Percentiles rank a stretch among this genome's conserved stretches.
phyloP scores from a whole-genome alignment of 2,329 filamentous ascomycete species.

The Neodidymelliopsis sp. region DNA sequence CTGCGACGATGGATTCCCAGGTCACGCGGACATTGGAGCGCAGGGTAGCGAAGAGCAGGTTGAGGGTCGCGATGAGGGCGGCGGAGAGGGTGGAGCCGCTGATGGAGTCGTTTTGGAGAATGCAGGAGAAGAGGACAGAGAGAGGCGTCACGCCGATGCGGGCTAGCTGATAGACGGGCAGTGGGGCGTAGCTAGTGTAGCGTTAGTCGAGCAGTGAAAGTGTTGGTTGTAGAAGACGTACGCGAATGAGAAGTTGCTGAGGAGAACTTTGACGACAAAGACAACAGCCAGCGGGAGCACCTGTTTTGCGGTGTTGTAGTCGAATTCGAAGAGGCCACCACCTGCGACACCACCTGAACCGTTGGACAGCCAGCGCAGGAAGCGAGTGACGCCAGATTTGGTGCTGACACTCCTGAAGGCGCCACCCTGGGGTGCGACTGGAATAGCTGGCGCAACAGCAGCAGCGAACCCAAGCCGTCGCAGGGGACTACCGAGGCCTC shows the following conservation, averaged over 20 bases:
- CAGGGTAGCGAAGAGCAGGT: conserved; percentile 58
- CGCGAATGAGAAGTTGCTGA: conserved; percentile 64
- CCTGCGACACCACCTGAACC: conserved; percentile 60
- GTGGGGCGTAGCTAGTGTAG: conserved; percentile 56
- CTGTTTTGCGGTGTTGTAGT: conserved; percentile 55
- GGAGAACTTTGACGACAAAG: conserved; percentile 59
- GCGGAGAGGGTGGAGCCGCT: conserved; percentile 59
- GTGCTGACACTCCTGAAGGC: conserved; percentile 36
- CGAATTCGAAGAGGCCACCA: conserved; percentile 63
- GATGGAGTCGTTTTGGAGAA: conserved; percentile 56
- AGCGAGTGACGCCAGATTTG: conserved; percentile 30
- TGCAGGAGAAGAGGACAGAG: conserved; percentile 57
- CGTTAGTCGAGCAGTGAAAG: conserved; percentile 9
- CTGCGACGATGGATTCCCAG: conserved; percentile 60
- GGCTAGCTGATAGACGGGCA: conserved; percentile 61
- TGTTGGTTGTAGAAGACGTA: conserved; percentile 35
- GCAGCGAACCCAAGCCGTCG: conserved; percentile 53
- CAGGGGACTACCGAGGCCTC: conserved; percentile 54
- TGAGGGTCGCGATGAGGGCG: conserved; percentile 59
- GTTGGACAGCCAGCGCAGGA: conserved; percentile 49
- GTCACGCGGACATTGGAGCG: conserved; percentile 57
- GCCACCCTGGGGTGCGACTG: conserved; percentile 42
- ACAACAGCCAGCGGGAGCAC: conserved; percentile 59
- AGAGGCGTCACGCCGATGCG: conserved; percentile 61
- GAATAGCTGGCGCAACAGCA: conserved; percentile 54